phyloP scores from a whole-genome alignment of 2,329 filamentous ascomycete genomes.

The Sarocladiaceae sp. region DNA sequence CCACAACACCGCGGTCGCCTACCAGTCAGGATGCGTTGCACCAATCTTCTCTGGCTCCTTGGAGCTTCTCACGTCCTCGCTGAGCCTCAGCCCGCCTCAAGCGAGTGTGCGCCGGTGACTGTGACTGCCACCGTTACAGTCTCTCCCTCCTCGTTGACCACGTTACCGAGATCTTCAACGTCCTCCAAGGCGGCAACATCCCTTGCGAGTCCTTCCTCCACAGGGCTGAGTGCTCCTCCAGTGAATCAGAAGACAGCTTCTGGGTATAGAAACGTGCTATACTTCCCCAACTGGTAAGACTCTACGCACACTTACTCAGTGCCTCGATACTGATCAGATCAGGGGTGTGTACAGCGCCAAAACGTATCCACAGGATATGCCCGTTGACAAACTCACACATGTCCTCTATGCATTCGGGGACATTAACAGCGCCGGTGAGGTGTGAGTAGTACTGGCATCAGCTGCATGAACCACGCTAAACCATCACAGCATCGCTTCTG shows the following conservation, averaged over 20 bases:
- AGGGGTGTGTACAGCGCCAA: slow-evolving; percentile 62
- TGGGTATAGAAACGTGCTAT: slow-evolving; percentile 34
- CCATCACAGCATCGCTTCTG: slow-evolving; percentile 20
- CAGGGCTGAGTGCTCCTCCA: not conserved
- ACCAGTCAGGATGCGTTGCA: not conserved
- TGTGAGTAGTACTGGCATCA: slow-evolving; percentile 35
- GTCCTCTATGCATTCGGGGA: slow-evolving; percentile 56
- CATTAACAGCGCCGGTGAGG: slow-evolving; percentile 37
- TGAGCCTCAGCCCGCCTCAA: not conserved
- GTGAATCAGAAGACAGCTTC: not conserved
- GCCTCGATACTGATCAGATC: slow-evolving; percentile 21
- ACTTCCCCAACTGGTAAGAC: slow-evolving; percentile 49
- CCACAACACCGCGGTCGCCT: no score
- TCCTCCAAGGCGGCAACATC: not conserved
- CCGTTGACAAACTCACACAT: slow-evolving; percentile 64
- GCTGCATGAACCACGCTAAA: not conserved
- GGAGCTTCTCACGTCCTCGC: not conserved
- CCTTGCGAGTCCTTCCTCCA: not conserved
- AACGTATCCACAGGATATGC: slow-evolving; percentile 64
- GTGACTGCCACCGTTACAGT: not conserved
- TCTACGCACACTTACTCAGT: not conserved
- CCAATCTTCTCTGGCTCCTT: not conserved
- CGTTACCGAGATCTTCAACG: not conserved
- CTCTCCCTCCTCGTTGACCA: no score
- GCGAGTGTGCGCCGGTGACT: not conserved